These are phyloP conservation scores for Phaseolus coccineus DNA, from an alignment of 331 rosid genomes.

Conservation along the genomic window DNA sequence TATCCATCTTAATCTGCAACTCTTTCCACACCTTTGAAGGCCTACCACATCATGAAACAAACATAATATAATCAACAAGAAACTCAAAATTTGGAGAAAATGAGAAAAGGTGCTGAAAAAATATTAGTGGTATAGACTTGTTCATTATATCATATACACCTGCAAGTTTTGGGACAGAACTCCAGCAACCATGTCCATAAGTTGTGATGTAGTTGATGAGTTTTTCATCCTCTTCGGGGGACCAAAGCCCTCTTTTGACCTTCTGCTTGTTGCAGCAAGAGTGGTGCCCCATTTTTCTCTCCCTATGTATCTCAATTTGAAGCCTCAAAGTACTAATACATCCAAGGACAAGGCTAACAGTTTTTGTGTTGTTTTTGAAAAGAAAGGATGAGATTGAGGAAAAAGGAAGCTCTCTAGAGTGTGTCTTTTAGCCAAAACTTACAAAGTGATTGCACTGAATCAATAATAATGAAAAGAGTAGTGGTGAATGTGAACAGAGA, in stretches of 20 bases:
- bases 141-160: constrained; percentile 48
- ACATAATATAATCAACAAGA: constrained; percentile 9
- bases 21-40: constrained; percentile 65
- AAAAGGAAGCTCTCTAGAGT: background rate
- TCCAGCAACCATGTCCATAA: constrained; percentile 97
- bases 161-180: constrained; percentile 93
- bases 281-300: constrained; percentile 77
- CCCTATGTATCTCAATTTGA: background rate
- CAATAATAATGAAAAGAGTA: constrained; percentile 6
- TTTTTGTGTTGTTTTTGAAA: constrained; percentile 24
- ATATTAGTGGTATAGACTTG: background rate
- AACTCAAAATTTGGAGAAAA: background rate
- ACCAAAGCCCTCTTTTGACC: constrained; percentile 96
- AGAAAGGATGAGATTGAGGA: constrained; percentile 33
- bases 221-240: constrained; percentile 97
- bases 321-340: constrained; percentile 23
- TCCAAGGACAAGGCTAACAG: constrained; percentile 29
- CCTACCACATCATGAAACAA: constrained; percentile 45
- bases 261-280: constrained; percentile 97
- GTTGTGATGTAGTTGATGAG: constrained; percentile 82
- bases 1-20: constrained; percentile 70
- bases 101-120: background rate
- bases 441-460: constrained; percentile 35
- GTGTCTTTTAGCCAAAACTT: constrained; percentile 42
- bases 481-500: constrained; percentile 2